Evolutionary conservation across 192 early-diverging fungal species (phyloP), one percentile per base, ranked within the genome.

Genomic region (Umbelopsis vinacea): DNA sequence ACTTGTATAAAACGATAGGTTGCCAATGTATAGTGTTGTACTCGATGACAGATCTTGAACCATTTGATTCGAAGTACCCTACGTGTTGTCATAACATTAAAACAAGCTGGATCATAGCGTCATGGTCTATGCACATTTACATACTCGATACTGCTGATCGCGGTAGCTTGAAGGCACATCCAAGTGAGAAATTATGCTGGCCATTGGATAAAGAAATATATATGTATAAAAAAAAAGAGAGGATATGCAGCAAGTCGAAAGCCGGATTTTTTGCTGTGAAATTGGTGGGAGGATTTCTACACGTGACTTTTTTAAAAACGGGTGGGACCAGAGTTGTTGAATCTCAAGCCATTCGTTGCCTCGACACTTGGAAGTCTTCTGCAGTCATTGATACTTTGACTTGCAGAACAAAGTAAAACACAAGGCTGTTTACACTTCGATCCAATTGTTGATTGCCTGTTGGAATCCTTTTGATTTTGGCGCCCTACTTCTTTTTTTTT

Each of bases 1-100:
- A 0, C 96, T 97, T 2, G 96, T 99, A 85, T 90, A 99, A 74
- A 98, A 99, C 21, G 96, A 97, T 46, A 99, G 81, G 82, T 99
- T 99, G 55, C 97, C 97, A 14, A 99, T 90, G 72, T 99, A 99
- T 43, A 99, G 88, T 23, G 97, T 98, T 0, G 93, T 85, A 4
- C 93, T 89, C 29, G 70, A 78, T 6, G 85, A 77, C 21, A 88
- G 78, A 67, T 90, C 81, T 66, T 85, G 77, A 19, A 81, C 81
- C 26, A 85, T 71, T 73, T 84, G 78, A 55, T 72, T 79, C 8
- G 81, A 83, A 21, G 78, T 80, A 35, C 82, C 87, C 76, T 89
- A 70, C 40, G 72, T 48, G 68, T 48, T 71, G 50, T 17, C 40
- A 60, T 11, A 35, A 52, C 12, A 45, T n/a, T 23, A 55, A 53